phyloP scores from a whole-genome alignment of 2,329 filamentous ascomycete genomes.

The Hypoxylon sp. region DNA sequence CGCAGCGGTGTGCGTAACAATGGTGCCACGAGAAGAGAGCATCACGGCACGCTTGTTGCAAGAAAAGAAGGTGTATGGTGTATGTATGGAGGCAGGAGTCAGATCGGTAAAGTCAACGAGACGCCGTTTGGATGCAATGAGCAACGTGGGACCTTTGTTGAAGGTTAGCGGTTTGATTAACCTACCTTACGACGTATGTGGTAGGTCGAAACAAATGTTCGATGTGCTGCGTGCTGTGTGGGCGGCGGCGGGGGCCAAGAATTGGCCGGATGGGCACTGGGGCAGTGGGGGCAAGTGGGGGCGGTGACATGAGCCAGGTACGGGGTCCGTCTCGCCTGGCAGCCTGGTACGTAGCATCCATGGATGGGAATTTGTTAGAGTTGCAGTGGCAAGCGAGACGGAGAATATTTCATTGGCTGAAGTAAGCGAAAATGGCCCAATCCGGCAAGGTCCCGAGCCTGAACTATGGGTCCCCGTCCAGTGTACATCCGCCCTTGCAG shows the following conservation, averaged over 20 bases:
- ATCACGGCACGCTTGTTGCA: constrained; percentile 5
- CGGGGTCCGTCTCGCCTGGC: too few relatives aligned
- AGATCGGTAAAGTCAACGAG: constrained; percentile 1
- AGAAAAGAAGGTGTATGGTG: constrained; percentile 22
- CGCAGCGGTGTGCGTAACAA: constrained; percentile 39
- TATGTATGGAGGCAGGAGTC: background rate
- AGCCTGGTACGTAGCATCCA: too few relatives aligned
- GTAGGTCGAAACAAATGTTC: too few relatives aligned
- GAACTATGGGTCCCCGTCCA: constrained; percentile 24
- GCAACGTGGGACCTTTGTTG: constrained; percentile 32
- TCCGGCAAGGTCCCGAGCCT: constrained; percentile 37
- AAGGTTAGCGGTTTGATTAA: constrained; percentile 36
- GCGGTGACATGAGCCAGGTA: too few relatives aligned
- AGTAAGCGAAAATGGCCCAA: constrained; percentile 48
- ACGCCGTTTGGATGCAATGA: constrained; percentile 22
- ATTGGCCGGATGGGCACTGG: background rate
- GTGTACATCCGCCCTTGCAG: constrained; percentile 3
- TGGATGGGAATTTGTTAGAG: constrained; percentile 19
- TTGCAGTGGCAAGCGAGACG: constrained; percentile 50
- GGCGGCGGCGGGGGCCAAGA: background rate
- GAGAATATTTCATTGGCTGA: constrained; percentile 48
- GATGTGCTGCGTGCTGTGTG: too few relatives aligned
- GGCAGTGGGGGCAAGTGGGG: too few relatives aligned
- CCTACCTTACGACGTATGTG: constrained; percentile 34
- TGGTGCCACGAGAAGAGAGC: constrained; percentile 23